Evolutionary conservation across 768 basidiomycete genomes (phyloP).

Genomic region (Imleria badia): DNA sequence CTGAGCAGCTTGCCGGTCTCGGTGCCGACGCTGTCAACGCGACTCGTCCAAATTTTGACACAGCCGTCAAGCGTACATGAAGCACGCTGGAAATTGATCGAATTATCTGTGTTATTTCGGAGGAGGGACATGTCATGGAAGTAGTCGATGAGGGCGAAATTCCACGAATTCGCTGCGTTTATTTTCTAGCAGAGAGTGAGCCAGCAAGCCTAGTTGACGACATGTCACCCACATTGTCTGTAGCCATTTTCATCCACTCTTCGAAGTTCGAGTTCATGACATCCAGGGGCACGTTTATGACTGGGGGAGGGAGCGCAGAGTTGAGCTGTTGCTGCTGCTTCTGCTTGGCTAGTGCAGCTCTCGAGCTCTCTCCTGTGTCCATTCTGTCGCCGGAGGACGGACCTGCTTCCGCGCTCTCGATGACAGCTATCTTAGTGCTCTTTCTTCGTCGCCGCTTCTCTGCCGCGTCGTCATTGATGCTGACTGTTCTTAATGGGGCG

Average conservation of each 20-base stretch:
- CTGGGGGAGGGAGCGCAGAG: slow-evolving; percentile 56
- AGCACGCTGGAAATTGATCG: slow-evolving; percentile 99
- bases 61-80: slow-evolving; percentile 97
- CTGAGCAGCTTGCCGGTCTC: slow-evolving; percentile 95
- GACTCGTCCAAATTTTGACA: slow-evolving; percentile 98
- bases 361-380: slow-evolving; percentile 39
- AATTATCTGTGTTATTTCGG: slow-evolving; percentile 89
- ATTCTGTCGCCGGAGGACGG: slow-evolving; percentile 50
- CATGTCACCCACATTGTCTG: slow-evolving; percentile 78
- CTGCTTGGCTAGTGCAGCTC: slow-evolving; percentile 49
- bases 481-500: slow-evolving; percentile 40
- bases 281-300: slow-evolving; percentile 66
- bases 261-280: slow-evolving; percentile 94
- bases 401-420: slow-evolving; percentile 58
- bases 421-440: slow-evolving; percentile 62
- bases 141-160: slow-evolving; percentile 96
- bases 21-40: slow-evolving; percentile 94
- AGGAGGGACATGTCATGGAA: slow-evolving; percentile 98
- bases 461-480: slow-evolving; percentile 80
- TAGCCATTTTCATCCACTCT: slow-evolving; percentile 99
- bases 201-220: neutral
- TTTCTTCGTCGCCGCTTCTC: slow-evolving; percentile 83
- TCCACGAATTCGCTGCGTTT: slow-evolving; percentile 96
- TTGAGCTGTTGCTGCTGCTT: slow-evolving; percentile 60
- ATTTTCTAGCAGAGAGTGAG: slow-evolving; percentile 75